Base-by-base conservation (phyloP, 345 rosid species). In the Toxicodendron radicans region DNA sequence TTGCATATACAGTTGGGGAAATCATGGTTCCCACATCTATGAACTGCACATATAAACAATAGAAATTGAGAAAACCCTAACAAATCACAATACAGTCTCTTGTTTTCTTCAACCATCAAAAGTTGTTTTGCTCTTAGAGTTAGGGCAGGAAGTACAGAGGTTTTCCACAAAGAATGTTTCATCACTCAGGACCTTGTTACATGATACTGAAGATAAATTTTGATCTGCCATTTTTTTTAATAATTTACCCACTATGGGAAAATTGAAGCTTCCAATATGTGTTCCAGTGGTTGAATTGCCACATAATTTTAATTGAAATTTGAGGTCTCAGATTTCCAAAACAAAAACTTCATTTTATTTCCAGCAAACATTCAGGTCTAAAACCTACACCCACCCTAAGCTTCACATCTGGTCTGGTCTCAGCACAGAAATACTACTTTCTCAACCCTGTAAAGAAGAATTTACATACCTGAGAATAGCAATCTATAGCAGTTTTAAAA, bases 1-100 rank as follows among this genome's bases (percentile, higher is more conserved):
- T 79, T 9, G 89, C 94, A 79, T 85, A 88, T 5, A 93, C 95
- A 35, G 95, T 93, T 10, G 98, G 98, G 24, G 98, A 91, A 41
- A 87, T 79, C 95, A 90, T 87, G 70, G 95, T 90, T 75, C 97
- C 93, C 52, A 87, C 92, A 58, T 91, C 92, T 75, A 91, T 86
- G 79, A 93, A 93, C 97, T 93, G 89, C 82, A 68, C 6, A 57
- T 4, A 46, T 16, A 58, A 71, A 49, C 18, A 61, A 8, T 32
- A 10, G 4, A 43, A 35, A 6, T 43, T 65, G 57, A 58, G n/a
- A 10, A 58, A 64, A 27, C 49, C 54, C 51, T 17, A 24, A 3
- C 48, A 20, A 65, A 53, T 43, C 12, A 53, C 30, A 57, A 35
- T 23, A 23, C 21, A 33, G 49, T 62, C 67, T 62, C 21, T 45